Base-by-base conservation (phyloP, 495 filamentous ascomycete species). In the Tuber melanosporum region DNA sequence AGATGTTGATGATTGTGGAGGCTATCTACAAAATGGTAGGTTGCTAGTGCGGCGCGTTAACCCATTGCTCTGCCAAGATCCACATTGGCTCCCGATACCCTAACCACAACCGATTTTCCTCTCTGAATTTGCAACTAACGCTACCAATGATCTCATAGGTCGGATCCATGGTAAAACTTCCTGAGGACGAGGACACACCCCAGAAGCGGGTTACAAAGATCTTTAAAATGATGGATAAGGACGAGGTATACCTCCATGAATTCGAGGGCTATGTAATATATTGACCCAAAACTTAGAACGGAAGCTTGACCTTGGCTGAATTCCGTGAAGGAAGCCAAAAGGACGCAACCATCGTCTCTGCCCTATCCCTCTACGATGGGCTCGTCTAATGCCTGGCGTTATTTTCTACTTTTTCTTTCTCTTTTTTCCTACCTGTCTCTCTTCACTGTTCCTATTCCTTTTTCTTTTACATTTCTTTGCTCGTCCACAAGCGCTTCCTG, bases 181-280 rank as follows among this genome's bases (percentile, higher is more conserved):
- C 96, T 57, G 93, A 97, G 84, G 95, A 99, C 85, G 95, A 99
- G 86, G 95, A 98, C 86, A 99, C 95, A 74, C 95, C 95, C 36
- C 94, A 99, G 87, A 99, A 99, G 88, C 93, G 96, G 71, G 95
- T 99, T 43, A 90, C 88, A 83, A 99, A 99, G 87, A 99, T 99
- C 85, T 99, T 99, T 87, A 90, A 92, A 81, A 98, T 98, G 95
- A 99, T 99, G 95, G 95, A 99, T 87, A 99, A 99, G 87, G 95
- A 99, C 84, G 94, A 99, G 87, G 98, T 98, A 83, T 92, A 94
- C 76, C 93, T 91, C 83, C 91, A 95, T 85, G 41, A 17, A 22
- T 22, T 47, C n/a, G 20, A 43, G 20, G 15, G 39, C 41, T 41
- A 42, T 45, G 42, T 52, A 32, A 45, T 77, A 44, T 75, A 41